These are phyloP conservation scores for Xerocomellus intermedius DNA, from an alignment of 768 basidiomycete genomes.

Conservation along the genomic window DNA sequence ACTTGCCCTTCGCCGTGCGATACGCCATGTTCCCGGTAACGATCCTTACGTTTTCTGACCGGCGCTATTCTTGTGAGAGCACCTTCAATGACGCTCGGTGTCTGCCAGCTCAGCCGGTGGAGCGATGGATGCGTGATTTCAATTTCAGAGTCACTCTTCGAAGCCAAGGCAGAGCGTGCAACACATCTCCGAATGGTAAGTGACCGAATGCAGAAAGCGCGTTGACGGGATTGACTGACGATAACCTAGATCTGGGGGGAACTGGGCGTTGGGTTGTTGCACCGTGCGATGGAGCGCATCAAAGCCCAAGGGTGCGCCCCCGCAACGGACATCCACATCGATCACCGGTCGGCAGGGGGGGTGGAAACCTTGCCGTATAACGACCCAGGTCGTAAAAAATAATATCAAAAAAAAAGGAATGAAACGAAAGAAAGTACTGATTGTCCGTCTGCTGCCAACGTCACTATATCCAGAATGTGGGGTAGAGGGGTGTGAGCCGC, in stretches of 20 bases:
- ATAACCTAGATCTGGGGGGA: constrained; percentile 5
- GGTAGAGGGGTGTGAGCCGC: constrained; percentile 14
- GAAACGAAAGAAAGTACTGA: not conserved
- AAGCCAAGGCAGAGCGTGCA: not conserved
- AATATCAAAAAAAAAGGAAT: not conserved
- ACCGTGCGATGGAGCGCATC: not conserved
- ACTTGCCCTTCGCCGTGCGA: not conserved
- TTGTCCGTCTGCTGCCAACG: not conserved
- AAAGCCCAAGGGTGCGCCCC: not conserved
- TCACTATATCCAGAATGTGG: constrained; percentile 13
- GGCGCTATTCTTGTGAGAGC: not conserved
- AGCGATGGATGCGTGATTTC: not conserved
- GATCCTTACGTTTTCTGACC: not conserved
- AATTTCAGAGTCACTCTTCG: constrained; percentile 2
- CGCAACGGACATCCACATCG: not conserved
- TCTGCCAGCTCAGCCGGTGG: not conserved
- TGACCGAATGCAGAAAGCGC: constrained; percentile 5
- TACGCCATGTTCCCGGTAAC: not conserved
- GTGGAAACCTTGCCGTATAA: not conserved
- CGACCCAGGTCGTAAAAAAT: not conserved
- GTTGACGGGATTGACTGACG: constrained; percentile 4
- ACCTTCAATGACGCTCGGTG: not conserved
- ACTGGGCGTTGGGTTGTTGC: constrained; percentile 11
- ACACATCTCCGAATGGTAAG: constrained; percentile 9
- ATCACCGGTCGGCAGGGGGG: not conserved